Evolutionary conservation across 768 basidiomycete genomes (phyloP).

Genomic region (Leucocoprinus sp.): DNA sequence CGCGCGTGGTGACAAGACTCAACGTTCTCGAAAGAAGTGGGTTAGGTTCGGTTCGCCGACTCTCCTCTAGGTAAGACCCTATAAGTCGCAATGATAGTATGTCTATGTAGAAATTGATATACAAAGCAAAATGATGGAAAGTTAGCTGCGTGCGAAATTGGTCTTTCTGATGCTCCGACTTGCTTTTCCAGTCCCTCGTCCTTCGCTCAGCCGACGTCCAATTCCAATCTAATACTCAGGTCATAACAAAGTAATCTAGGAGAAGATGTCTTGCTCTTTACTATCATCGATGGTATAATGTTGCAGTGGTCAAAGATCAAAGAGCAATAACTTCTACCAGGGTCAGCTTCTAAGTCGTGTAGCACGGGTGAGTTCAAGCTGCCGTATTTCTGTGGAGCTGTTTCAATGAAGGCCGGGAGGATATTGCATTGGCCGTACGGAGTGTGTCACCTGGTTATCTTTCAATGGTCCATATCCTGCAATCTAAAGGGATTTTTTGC

Average conservation of each 20-base stretch:
- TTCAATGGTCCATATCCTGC: conserved; percentile 9
- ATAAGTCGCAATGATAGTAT: no score
- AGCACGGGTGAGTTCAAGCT: conserved; percentile 40
- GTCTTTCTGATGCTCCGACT: conserved; percentile 5
- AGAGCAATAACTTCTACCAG: conserved; percentile 53
- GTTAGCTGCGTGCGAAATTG: no score
- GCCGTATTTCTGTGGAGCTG: background rate
- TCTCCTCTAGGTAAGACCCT: no score
- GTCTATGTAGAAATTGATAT: no score
- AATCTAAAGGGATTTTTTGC: background rate
- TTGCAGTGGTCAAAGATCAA: conserved; percentile 73
- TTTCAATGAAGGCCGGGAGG: conserved; percentile 29
- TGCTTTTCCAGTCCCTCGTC: background rate
- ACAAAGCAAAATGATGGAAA: no score
- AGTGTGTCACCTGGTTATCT: conserved; percentile 28
- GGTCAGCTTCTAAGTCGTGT: conserved; percentile 49
- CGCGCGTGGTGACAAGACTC: no score
- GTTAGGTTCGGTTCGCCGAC: no score
- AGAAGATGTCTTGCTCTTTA: background rate
- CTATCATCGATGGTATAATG: background rate
- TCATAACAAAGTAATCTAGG: conserved; percentile 34
- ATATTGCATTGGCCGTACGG: conserved; percentile 50
- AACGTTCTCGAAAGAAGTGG: no score
- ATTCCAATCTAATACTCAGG: conserved; percentile 21
- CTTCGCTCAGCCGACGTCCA: conserved; percentile 10